phyloP scores from a whole-genome alignment of 2,329 filamentous ascomycete species.

The Hansfordia pulvinata region DNA sequence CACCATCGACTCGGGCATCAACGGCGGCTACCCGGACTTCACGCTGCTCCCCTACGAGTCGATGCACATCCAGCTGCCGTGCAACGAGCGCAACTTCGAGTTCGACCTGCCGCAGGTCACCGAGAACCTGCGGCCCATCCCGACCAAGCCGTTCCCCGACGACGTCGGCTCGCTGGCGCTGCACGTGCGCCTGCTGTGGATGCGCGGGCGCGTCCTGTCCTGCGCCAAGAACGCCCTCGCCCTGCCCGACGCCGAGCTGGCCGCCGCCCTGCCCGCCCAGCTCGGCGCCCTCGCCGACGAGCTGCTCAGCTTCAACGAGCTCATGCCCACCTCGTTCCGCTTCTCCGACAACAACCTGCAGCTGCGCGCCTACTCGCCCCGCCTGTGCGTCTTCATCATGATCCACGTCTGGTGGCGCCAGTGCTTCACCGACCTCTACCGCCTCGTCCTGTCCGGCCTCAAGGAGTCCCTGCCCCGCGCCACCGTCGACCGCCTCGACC shows the following conservation, averaged over 20 bases:
- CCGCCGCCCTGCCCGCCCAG: slow-evolving; percentile 27
- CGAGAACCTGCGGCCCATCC: slow-evolving; percentile 27
- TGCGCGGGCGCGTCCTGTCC: slow-evolving; percentile 39
- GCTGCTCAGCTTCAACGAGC: slow-evolving; percentile 34
- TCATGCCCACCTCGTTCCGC: slow-evolving; percentile 39
- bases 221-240: slow-evolving; percentile 31
- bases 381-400: slow-evolving; percentile 44
- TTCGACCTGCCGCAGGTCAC: slow-evolving; percentile 42
- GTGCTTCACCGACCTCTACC: slow-evolving; percentile 43
- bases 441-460: slow-evolving; percentile 35
- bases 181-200: slow-evolving; percentile 40
- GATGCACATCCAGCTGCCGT: slow-evolving; percentile 32
- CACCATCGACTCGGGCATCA: slow-evolving; percentile 32
- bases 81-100: slow-evolving; percentile 38
- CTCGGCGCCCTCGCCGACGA: slow-evolving; percentile 32
- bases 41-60: slow-evolving; percentile 28
- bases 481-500: slow-evolving; percentile 30
- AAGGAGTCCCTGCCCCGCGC: slow-evolving; percentile 33
- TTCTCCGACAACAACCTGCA: slow-evolving; percentile 43
- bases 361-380: slow-evolving; percentile 40
- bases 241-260: slow-evolving; percentile 28
- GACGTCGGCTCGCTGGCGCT: slow-evolving; percentile 41
- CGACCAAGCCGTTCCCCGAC: slow-evolving; percentile 31
- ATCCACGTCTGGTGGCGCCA: slow-evolving; percentile 47
- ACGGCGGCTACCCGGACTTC: slow-evolving; percentile 30